These are phyloP conservation scores for Cryptosporidium meleagridis DNA, from an alignment of 169 alveolate genomes.

Conservation along the genomic window DNA sequence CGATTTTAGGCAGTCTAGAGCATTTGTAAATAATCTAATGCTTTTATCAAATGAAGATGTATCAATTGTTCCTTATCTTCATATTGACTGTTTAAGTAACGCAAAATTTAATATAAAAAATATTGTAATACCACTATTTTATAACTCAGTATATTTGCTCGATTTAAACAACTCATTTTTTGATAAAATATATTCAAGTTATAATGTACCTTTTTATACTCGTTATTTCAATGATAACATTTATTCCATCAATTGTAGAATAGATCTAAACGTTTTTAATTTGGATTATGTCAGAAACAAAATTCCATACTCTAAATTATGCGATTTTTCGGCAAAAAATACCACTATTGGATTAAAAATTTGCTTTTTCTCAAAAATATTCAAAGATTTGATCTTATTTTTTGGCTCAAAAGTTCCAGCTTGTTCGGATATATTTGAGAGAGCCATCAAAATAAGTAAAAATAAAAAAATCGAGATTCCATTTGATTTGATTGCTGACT, in stretches of 20 bases:
- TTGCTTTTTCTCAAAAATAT: not conserved
- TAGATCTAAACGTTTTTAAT: not conserved
- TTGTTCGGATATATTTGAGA: not conserved
- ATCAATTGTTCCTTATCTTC: not conserved
- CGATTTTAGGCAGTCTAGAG: slow-evolving; percentile 14
- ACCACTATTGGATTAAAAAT: not conserved
- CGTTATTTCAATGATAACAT: not conserved
- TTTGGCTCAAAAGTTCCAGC: not conserved
- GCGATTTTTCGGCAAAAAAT: not conserved
- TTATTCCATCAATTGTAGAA: not conserved
- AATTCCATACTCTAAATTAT: not conserved
- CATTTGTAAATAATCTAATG: not conserved
- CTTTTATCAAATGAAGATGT: not conserved
- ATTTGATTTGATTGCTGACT: not conserved
- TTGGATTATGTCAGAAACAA: not conserved
- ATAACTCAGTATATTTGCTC: slow-evolving; percentile 6
- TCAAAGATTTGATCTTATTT: not conserved
- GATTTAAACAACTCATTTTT: slow-evolving; percentile 23
- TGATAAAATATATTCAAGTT: not conserved
- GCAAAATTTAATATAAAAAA: slow-evolving; percentile 1
- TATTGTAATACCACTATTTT: not conserved
- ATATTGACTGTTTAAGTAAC: slow-evolving; percentile 1
- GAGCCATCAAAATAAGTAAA: not conserved
- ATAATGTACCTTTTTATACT: not conserved
- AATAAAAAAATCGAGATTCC: not conserved